A percentile compares a stretch with the other conserved stretches of the same genome.
Conservation (phyloP, 2,329 filamentous ascomycete species). For the Conoideocrella luteorostrata region DNA sequence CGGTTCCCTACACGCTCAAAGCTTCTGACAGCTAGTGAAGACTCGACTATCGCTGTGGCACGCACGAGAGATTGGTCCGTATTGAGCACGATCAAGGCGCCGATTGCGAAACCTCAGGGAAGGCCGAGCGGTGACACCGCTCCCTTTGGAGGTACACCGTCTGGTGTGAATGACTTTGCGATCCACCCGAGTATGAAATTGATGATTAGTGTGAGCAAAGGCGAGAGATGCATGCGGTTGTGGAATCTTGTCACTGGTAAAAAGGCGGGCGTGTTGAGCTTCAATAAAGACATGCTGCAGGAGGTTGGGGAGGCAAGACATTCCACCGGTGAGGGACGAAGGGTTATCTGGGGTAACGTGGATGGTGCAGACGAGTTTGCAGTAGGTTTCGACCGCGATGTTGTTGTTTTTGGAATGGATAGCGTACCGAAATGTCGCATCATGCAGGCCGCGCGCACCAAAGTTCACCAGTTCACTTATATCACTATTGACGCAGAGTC, state of each 20-base stretch:
- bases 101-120: conserved; percentile 71
- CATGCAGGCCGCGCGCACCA: conserved; percentile 61
- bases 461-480: conserved; percentile 79
- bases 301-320: conserved; percentile 71
- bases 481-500: conserved; percentile 43
- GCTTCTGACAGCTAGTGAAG: conserved; percentile 79
- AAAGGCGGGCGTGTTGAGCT: conserved; percentile 89
- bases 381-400: conserved; percentile 80
- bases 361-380: conserved; percentile 75
- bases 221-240: conserved; percentile 83
- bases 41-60: conserved; percentile 85
- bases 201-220: conserved; percentile 87
- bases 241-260: conserved; percentile 97
- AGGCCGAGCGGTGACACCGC: conserved; percentile 88
- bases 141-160: conserved; percentile 68
- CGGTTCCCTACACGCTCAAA: conserved; percentile 81
- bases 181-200: conserved; percentile 95
- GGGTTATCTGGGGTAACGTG: conserved; percentile 70
- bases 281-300: conserved; percentile 64
- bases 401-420: conserved; percentile 82
- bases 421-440: conserved; percentile 73
- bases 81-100: conserved; percentile 81
- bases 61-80: conserved; percentile 85
- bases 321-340: conserved; percentile 73
- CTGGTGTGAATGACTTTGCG: conserved; percentile 91